Conservation (phyloP, 139 green algal genomes). For the Deuterostichococcus epilithicus region DNA sequence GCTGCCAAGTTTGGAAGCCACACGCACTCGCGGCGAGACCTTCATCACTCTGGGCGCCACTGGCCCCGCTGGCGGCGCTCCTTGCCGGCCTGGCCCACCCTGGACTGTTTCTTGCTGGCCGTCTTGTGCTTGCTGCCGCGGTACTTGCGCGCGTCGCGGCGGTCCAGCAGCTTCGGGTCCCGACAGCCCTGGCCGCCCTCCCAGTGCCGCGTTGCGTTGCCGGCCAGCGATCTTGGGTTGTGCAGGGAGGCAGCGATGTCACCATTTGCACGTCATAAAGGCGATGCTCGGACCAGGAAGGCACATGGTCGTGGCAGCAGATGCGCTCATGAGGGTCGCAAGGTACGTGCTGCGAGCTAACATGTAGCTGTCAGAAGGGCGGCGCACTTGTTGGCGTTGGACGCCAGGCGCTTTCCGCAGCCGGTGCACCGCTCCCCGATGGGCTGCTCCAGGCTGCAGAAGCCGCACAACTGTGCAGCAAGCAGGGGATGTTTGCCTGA, state of each 20-base stretch:
- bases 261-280: too few relatives aligned
- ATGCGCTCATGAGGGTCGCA: neutral
- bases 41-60: too few relatives aligned
- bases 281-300: conserved; percentile 1
- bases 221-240: conserved; percentile 2
- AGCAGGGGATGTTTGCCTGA: neutral
- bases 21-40: too few relatives aligned
- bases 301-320: neutral
- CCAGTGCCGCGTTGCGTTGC: conserved; percentile 39
- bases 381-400: conserved; percentile 13
- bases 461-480: conserved; percentile 10
- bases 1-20: too few relatives aligned
- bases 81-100: neutral
- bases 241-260: too few relatives aligned
- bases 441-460: conserved; percentile 31
- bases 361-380: neutral
- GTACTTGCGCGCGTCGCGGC: neutral
- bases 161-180: neutral
- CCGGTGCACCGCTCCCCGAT: conserved; percentile 22
- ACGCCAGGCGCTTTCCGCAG: conserved; percentile 43
- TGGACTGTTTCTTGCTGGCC: neutral
- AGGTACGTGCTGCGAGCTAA: neutral
- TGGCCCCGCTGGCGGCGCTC: neutral
- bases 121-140: neutral
- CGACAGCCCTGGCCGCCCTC: conserved; percentile 33